Evolutionary conservation across 2,329 filamentous ascomycete genomes (phyloP).

Genomic region (Microcyclospora tardicrescens): DNA sequence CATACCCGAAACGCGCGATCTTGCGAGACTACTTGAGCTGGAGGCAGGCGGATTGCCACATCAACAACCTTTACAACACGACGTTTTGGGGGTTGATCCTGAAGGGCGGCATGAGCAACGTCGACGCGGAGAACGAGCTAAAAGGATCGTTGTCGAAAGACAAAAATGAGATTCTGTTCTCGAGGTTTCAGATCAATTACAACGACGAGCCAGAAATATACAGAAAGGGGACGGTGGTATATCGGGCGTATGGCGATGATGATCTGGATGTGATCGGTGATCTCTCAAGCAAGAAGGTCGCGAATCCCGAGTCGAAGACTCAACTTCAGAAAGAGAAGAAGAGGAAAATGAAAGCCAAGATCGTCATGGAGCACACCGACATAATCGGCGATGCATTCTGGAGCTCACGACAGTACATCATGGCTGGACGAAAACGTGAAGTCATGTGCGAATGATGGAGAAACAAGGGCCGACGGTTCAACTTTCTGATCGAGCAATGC

Average conservation of each 20-base stretch:
- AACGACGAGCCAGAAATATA: slow-evolving; percentile 90
- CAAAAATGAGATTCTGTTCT: slow-evolving; percentile 94
- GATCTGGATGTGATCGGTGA: slow-evolving; percentile 19
- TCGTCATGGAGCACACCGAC: slow-evolving; percentile 76
- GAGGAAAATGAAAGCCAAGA: slow-evolving; percentile 61
- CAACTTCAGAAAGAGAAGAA: slow-evolving; percentile 76
- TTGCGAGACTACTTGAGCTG: slow-evolving; percentile 91
- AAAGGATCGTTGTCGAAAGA: slow-evolving; percentile 72
- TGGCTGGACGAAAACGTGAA: slow-evolving; percentile 23
- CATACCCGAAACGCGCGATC: slow-evolving; percentile 72
- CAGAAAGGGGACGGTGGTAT: slow-evolving; percentile 85
- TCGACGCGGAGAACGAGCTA: slow-evolving; percentile 68
- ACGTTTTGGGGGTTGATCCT: slow-evolving; percentile 86
- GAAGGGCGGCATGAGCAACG: slow-evolving; percentile 58
- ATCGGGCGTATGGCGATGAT: slow-evolving; percentile 35
- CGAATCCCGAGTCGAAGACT: slow-evolving; percentile 40
- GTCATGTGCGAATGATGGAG: slow-evolving; percentile 4
- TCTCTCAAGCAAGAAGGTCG: slow-evolving; percentile 1
- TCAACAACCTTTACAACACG: slow-evolving; percentile 98
- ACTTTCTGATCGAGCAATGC: neutral
- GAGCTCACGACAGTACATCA: slow-evolving; percentile 66
- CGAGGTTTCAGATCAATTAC: slow-evolving; percentile 83
- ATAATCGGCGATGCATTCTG: slow-evolving; percentile 95
- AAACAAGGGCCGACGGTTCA: neutral
- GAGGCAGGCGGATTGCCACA: slow-evolving; percentile 95